phyloP scores from a whole-genome alignment of 495 filamentous ascomycete species.

The Lophium mytilinum region DNA sequence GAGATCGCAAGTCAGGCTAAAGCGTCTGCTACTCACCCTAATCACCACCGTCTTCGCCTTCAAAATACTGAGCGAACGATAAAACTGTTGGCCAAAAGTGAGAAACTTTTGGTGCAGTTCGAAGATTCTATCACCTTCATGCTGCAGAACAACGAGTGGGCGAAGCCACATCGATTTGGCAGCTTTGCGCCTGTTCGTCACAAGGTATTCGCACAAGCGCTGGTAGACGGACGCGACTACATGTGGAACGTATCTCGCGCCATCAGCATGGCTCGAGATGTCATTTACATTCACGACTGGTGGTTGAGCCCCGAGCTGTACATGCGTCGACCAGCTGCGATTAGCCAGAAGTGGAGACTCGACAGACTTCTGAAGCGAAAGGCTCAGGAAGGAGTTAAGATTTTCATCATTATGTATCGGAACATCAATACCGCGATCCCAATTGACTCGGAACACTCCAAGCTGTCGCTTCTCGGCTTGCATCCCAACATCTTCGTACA shows the following conservation, averaged over 20 bases:
- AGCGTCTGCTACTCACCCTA: slow-evolving; percentile 56
- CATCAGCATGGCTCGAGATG: slow-evolving; percentile 95
- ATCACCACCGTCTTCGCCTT: slow-evolving; percentile 78
- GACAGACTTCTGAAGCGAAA: slow-evolving; percentile 93
- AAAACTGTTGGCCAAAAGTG: slow-evolving; percentile 85
- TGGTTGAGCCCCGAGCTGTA: slow-evolving; percentile 97
- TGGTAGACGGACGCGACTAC: slow-evolving; percentile 93
- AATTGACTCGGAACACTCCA: slow-evolving; percentile 98
- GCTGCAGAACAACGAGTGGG: slow-evolving; percentile 71
- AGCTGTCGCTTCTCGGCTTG: slow-evolving; percentile 91
- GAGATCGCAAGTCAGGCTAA: slow-evolving; percentile 46
- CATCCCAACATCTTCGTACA: slow-evolving; percentile 96
- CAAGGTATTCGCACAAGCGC: slow-evolving; percentile 87
- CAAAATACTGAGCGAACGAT: slow-evolving; percentile 82
- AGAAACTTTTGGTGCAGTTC: slow-evolving; percentile 82
- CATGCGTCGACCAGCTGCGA: slow-evolving; percentile 87
- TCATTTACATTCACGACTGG: slow-evolving; percentile 99
- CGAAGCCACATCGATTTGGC: slow-evolving; percentile 73
- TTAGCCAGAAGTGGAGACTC: slow-evolving; percentile 97
- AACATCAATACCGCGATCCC: slow-evolving; percentile 97
- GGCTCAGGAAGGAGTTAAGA: slow-evolving; percentile 89
- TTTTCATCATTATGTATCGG: slow-evolving; percentile 96
- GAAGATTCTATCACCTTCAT: slow-evolving; percentile 85
- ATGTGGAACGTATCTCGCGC: slow-evolving; percentile 99
- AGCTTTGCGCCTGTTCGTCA: slow-evolving; percentile 89